Conservation (phyloP, 208 protist species). For the Wallacemonas sp. region DNA sequence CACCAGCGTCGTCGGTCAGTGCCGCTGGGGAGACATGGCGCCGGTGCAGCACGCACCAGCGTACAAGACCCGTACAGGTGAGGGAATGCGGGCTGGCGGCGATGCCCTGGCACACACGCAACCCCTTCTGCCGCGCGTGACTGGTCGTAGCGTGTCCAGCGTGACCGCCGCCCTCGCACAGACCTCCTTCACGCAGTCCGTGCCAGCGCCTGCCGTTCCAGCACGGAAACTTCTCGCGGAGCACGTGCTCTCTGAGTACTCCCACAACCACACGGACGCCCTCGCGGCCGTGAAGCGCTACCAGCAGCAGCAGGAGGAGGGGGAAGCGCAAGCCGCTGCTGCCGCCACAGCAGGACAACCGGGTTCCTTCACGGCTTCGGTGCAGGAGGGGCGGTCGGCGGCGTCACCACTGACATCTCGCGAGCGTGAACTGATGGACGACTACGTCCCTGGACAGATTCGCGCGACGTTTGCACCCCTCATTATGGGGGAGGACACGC, state of each 20-base stretch:
- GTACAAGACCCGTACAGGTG: background rate
- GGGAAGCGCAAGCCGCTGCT: too few relatives aligned
- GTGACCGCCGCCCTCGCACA: slow-evolving; percentile 7
- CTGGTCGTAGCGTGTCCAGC: background rate
- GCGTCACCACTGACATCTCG: too few relatives aligned
- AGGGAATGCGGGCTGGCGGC: background rate
- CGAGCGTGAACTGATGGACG: background rate
- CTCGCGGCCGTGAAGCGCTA: background rate
- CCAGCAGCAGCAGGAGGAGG: too few relatives aligned
- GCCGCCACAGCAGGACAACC: too few relatives aligned
- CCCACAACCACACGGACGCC: background rate
- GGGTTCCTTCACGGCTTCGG: too few relatives aligned
- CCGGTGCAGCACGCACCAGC: slow-evolving; percentile 3
- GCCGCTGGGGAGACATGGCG: slow-evolving; percentile 43
- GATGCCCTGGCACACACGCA: slow-evolving; percentile 3
- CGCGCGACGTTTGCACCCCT: slow-evolving; percentile 9
- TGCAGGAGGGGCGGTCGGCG: too few relatives aligned
- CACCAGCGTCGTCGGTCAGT: slow-evolving; percentile 41
- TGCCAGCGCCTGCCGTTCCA: slow-evolving; percentile 22
- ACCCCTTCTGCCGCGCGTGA: background rate
- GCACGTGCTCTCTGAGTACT: slow-evolving; percentile 24
- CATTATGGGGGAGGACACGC: slow-evolving; percentile 1
- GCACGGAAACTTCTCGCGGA: slow-evolving; percentile 22
- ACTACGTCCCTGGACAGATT: slow-evolving; percentile 3
- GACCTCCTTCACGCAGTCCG: background rate